Evolutionary conservation across 352 stramenopile genomes (phyloP).

Genomic region (Phytophthora boehmeriae): DNA sequence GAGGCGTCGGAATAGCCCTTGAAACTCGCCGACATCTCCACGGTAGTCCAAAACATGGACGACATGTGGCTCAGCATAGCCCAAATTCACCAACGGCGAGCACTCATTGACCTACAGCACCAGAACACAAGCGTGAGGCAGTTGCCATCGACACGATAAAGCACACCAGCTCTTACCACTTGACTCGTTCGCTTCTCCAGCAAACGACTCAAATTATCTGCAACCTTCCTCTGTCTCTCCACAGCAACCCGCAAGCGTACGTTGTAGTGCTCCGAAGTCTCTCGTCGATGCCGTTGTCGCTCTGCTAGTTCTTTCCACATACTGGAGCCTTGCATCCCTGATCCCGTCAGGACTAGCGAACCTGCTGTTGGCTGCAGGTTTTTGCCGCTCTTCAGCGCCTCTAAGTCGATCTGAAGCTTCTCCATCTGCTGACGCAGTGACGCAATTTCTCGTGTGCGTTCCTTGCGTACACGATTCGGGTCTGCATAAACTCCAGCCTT

Average conservation of each 20-base stretch:
- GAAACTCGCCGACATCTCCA: conserved; percentile 25
- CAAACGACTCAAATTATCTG: conserved; percentile 10
- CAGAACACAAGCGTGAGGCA: conserved; percentile 4
- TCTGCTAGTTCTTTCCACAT: conserved; percentile 23
- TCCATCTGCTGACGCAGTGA: conserved; percentile 67
- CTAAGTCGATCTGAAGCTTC: conserved; percentile 51
- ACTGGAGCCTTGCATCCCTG: background rate
- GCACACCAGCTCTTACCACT: conserved; percentile 10
- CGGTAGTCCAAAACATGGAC: conserved; percentile 16
- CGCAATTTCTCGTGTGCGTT: conserved; percentile 56
- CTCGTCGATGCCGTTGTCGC: conserved; percentile 34
- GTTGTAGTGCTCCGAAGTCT: conserved; percentile 43
- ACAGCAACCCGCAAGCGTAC: conserved; percentile 39
- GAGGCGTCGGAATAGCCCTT: conserved; percentile 21
- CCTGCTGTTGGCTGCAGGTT: background rate
- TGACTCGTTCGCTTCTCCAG: conserved; percentile 23
- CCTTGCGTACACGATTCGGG: conserved; percentile 25
- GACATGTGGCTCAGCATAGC: conserved; percentile 11
- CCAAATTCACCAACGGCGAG: conserved; percentile 5
- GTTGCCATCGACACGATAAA: background rate
- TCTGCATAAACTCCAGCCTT: conserved; percentile 26
- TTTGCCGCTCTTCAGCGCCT: conserved; percentile 13
- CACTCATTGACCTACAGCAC: conserved; percentile 26
- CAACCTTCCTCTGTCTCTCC: conserved; percentile 30
- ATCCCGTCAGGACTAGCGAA: conserved; percentile 8